Evolutionary conservation across 2,329 filamentous ascomycete species (phyloP), one percentile per base, ranked within the genome.

Genomic region (Didymella sp.): DNA sequence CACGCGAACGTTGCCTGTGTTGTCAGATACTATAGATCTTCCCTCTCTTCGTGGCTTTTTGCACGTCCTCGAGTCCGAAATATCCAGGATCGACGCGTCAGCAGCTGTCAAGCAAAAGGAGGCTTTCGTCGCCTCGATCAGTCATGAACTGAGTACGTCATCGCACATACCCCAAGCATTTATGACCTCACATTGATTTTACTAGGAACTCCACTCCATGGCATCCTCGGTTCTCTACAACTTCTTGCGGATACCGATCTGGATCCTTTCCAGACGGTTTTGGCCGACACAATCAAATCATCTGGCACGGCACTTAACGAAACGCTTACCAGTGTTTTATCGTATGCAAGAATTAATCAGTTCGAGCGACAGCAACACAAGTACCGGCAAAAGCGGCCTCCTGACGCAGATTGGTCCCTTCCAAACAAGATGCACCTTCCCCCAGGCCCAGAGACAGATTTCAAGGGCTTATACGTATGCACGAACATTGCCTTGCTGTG

Each of bases 261-360:
- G 76, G 1, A 72, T 77, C 38, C 55, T 7, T 49, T 67, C 74
- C 3, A 75, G 76, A n/a, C 79, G 22, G 76, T 76, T 3, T 71
- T 83, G 35, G 70, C 82, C 0, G 77, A 73, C 1, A 81, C 78
- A 48, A 75, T 83, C 12, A 78, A 80, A 21, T 77, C 73, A 0
- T 83, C 80, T 30, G 81, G 79, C 1, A 66, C 77, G 9, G 83
- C 81, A 2, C 66, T 83, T 8, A 60, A 83, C 17, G 80, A 82
- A 37, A 73, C 67, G 15, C 65, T 73, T 24, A 60, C 72, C 11
- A 65, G 71, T 43, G 56, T 62, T 7, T 27, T 66, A 5, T 50
- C 55, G 27, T 66, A 59, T n/a, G 59, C 59, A 15, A 64, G 64
- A 35, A 62, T 66, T 22, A 64, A 64, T 30, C 47, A 57, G 13